Conservation (phyloP, 176 grass and related monocot genomes). For the Paspalum notatum region DNA sequence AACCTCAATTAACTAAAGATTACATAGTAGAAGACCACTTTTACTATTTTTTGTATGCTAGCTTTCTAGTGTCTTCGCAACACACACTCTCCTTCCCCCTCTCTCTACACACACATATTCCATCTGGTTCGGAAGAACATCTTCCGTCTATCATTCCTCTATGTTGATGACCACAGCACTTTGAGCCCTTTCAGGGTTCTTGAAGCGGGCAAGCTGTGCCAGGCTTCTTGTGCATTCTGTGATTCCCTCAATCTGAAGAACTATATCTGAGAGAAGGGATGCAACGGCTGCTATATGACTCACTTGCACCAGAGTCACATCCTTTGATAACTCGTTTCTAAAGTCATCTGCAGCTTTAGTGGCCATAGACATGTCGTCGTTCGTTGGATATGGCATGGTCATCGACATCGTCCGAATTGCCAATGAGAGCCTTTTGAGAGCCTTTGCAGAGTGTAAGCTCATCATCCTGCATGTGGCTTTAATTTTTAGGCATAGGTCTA, state of each 20-base stretch:
- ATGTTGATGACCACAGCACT: slow-evolving; percentile 50
- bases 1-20: no score
- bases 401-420: slow-evolving; percentile 56
- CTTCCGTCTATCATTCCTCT: not conserved
- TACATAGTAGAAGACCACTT: no score
- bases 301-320: slow-evolving; percentile 39
- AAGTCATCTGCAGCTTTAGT: slow-evolving; percentile 36
- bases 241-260: slow-evolving; percentile 46
- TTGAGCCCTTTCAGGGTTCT: slow-evolving; percentile 37
- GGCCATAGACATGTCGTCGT: slow-evolving; percentile 50
- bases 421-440: slow-evolving; percentile 56
- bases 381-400: slow-evolving; percentile 39
- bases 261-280: slow-evolving; percentile 67
- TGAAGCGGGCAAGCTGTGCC: slow-evolving; percentile 63
- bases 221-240: slow-evolving; percentile 47
- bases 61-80: no score
- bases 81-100: no score
- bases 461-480: slow-evolving; percentile 59
- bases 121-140: not conserved
- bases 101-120: no score
- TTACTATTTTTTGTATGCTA: no score
- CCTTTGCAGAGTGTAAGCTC: slow-evolving; percentile 69
- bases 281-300: slow-evolving; percentile 58
- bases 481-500: slow-evolving; percentile 52
- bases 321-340: slow-evolving; percentile 31